Base-by-base conservation (phyloP, 2,329 filamentous ascomycete species). In the Stromatinia cepivora region DNA sequence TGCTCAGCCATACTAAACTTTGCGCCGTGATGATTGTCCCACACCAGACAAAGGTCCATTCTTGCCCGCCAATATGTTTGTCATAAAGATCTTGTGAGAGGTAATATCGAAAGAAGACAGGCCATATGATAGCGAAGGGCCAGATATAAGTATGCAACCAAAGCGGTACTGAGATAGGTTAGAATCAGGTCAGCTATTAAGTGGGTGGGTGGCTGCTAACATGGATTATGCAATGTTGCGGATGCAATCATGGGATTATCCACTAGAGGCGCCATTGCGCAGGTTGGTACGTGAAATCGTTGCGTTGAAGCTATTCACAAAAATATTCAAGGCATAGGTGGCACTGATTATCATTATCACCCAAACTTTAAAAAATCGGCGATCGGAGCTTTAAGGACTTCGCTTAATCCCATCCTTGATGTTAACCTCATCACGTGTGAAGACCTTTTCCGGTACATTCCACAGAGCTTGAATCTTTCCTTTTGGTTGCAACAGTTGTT, bases 1-100 rank as follows among this genome's bases (percentile, higher is more conserved):
- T 99, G 83, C 92, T 94, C 72, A 99, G 86, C 94, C 95, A 99
- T 75, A 93, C 83, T 73, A 99, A 86, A 73, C 92, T 89, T 83
- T 99, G 96, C 69, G 91, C 78, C 15, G 94, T 97, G 79, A 96
- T 85, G 78, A 99, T 97, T 74, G 88, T 86, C 76, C 92, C 94
- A 74, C 91, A 87, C 89, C 92, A 99, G 72, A 99, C 92, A 79
- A 97, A 97, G 0, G 96, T 98, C 94, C 95, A 99, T 84, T 99
- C 95, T 75, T 91, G 89, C n/a, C 91, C 94, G 76, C 91, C 88
- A 73, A 99, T 96, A 83, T 98, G 90, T 78, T 90, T 90, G 74
- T 97, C 91, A 81, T 99, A 99, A 74, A 92, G 88, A 67, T 93
- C 90, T 71, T 89, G 85, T 31, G 88, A 91, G 67, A 97, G 88